Conservation (phyloP, 495 filamentous ascomycete species). For the Monascus purpureus region DNA sequence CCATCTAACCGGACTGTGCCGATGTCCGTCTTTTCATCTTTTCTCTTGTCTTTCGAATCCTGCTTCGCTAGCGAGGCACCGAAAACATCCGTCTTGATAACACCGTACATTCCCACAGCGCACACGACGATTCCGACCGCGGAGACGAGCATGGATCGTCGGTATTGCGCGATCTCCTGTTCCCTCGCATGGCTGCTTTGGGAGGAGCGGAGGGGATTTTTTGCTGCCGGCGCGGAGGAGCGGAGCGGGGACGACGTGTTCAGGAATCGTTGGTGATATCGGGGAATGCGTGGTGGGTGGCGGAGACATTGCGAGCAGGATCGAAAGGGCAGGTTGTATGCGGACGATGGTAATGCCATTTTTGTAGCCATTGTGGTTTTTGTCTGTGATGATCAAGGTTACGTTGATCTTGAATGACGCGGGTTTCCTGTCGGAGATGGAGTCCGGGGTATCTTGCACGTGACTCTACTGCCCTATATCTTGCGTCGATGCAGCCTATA, state of each 20-base stretch:
- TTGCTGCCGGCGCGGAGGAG: conserved; percentile 5
- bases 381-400: not conserved
- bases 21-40: too few relatives aligned
- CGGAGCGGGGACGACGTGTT: conserved; percentile 16
- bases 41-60: conserved; percentile 2
- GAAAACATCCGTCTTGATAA: conserved; percentile 26
- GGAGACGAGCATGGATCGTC: conserved; percentile 21
- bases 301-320: conserved; percentile 19
- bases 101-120: conserved; percentile 23
- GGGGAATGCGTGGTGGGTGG: too few relatives aligned
- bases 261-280: conserved; percentile 10
- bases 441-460: too few relatives aligned
- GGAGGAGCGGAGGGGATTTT: conserved; percentile 4
- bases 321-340: conserved; percentile 16
- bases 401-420: too few relatives aligned
- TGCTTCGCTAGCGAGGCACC: conserved; percentile 11
- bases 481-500: too few relatives aligned
- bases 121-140: conserved; percentile 21
- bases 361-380: not conserved
- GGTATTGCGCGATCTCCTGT: conserved; percentile 14
- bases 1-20: conserved; percentile 27
- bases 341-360: conserved; percentile 11
- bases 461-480: too few relatives aligned
- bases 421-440: too few relatives aligned
- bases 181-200: conserved; percentile 4